Base-by-base conservation (phyloP, 164 flowering plant genomes). In the Akebia trifoliata region DNA sequence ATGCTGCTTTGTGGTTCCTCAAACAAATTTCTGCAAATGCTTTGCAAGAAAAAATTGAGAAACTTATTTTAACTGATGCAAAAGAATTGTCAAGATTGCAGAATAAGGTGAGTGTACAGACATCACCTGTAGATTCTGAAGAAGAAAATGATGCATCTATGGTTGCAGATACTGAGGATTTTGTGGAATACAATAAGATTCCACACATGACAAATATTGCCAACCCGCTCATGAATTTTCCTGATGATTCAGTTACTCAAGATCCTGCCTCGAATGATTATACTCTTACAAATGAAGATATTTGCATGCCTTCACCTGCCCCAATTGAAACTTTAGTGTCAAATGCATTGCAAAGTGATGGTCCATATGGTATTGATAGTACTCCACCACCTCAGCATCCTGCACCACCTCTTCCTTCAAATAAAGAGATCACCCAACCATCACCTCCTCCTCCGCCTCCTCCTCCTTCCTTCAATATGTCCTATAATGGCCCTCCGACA, bases 1-100 rank as follows among this genome's bases (percentile, higher is more conserved):
- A 90, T 81, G 93, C 97, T 68, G 78, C 99, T 50, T 64, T 90
- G 63, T 94, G 99, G 99, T 66, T 94, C 36, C 86, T 94, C 35
- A 94, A 82, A 69, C 88, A 87, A 59, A 79, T 93, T 24, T 84
- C 99, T 35, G 82, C 69, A 57, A 70, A 69, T 63, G 74, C 64
- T 51, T 54, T 70, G 34, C 74, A 74, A 64, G 77, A 74, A n/a
- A 74, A 67, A 64, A 44, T 74, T 44, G 77, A 69, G 47, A 67
- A 66, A 54, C 60, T 74, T 10, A 45, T 74, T 35, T 34, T 55
- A 37, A 76, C 55, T 67, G 94, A 91, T 73, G 78, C 51, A 37
- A 83, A 87, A 67, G 90, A 83, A 47, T 34, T 77, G 29, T 69
- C 91, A 21, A 75, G 81, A 49, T 60, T 85, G 56, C 82, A 78